Base-by-base conservation (phyloP, 345 rosid species). In the Turnera subulata region DNA sequence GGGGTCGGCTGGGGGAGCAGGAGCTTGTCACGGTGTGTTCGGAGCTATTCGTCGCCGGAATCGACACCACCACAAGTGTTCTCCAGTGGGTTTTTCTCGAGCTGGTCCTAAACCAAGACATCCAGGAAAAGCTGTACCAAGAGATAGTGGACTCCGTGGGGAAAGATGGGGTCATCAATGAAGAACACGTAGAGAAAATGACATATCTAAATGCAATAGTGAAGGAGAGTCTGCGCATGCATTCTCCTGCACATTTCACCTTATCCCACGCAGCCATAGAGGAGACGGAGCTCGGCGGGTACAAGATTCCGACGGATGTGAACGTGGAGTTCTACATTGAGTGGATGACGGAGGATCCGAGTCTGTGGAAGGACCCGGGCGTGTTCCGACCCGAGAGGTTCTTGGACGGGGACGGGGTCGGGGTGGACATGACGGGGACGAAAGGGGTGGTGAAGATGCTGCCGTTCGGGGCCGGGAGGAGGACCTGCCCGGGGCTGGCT, bases 1-100 rank as follows among this genome's bases (percentile, higher is more conserved):
- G 91, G 17, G 83, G 80, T 1, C 69, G 57, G 11, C 65, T 89
- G 1, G 60, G 85, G 0, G 96, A 89, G 0, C 86, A 83, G 55
- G 99, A 93, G 79, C 80, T 80, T 2, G 99, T 93, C 25, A 93
- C 99, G 16, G 50, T 93, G 0, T 83, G 91, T 62, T 83, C 96
- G 14, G 99, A 93, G 74, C 72, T 78, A 11, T 81, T 92, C 33
- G 84, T 86, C 7, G 98, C 97, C 1, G 98, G 98, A 32, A 92
- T 96, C 0, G 98, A 92, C 18, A 92, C 98, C 0, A 86, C 88
- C 16, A 95, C 97, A 0, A 92, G 94, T 11, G 73, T 89, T 0
- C 78, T 79, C 15, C 97, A 92, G 55, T 92, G 98, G 98, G 84
- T 92, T 42, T 54, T 92, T 64, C 72, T 75, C 44, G 88, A 86